phyloP scores from a whole-genome alignment of 208 protist genomes.

The Herpetomonas tarakana region DNA sequence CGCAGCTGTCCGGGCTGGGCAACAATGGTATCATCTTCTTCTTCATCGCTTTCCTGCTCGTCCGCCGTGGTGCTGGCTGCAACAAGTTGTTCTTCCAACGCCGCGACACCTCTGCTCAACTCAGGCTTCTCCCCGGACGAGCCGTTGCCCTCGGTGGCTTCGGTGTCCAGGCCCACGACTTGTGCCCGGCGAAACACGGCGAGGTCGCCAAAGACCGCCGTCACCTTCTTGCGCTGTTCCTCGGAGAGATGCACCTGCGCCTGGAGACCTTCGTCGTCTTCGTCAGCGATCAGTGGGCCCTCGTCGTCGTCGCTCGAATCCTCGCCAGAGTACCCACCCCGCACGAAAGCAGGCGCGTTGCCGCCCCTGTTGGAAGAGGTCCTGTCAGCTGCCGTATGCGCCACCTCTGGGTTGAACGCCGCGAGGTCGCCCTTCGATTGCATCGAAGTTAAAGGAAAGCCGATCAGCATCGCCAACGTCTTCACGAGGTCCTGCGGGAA shows the following conservation, averaged over 20 bases:
- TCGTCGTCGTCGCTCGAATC: constrained; percentile 10
- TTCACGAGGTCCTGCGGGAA: constrained; percentile 64
- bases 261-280: constrained; percentile 24
- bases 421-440: constrained; percentile 5
- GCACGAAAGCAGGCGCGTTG: constrained; percentile 33
- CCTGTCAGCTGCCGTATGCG: neutral
- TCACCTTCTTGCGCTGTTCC: constrained; percentile 40
- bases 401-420: constrained; percentile 1
- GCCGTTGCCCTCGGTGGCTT: neutral
- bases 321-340: constrained; percentile 13
- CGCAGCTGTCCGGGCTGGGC: constrained; percentile 5
- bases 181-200: constrained; percentile 46
- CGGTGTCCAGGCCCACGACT: constrained; percentile 11
- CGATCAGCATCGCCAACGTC: constrained; percentile 52
- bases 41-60: constrained; percentile 2
- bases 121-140: no score
- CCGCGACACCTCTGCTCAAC: no score
- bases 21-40: constrained; percentile 15
- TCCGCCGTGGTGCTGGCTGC: no score
- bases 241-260: constrained; percentile 39
- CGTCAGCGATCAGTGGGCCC: constrained; percentile 15
- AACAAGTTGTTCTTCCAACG: no score
- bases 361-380: constrained; percentile 12
- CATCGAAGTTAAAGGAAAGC: constrained; percentile 36
- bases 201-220: constrained; percentile 58